phyloP scores from a whole-genome alignment of 2,329 filamentous ascomycete species.

The Alternaria viburni region DNA sequence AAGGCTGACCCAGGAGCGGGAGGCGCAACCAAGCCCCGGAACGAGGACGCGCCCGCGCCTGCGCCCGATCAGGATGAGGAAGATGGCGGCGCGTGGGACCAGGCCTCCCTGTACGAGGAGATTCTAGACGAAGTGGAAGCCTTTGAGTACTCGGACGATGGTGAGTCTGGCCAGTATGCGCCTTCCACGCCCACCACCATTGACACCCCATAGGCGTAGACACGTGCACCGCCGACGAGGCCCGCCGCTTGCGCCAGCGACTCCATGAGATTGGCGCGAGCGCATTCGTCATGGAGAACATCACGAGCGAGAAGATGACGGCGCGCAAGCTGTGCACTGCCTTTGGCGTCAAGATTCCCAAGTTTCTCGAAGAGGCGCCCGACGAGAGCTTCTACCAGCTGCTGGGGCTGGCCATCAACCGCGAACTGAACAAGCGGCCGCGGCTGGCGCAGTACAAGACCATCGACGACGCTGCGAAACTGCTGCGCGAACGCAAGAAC shows the following conservation, averaged over 20 bases:
- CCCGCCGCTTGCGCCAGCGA: constrained; percentile 69
- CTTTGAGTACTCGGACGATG: constrained; percentile 34
- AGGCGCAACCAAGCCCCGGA: constrained; percentile 20
- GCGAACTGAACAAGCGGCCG: constrained; percentile 80
- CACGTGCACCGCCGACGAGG: constrained; percentile 58
- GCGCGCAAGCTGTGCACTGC: constrained; percentile 86
- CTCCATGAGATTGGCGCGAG: constrained; percentile 78
- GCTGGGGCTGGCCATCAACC: constrained; percentile 76
- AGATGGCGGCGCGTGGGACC: constrained; percentile 40
- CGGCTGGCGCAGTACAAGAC: constrained; percentile 83
- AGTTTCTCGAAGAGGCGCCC: constrained; percentile 73
- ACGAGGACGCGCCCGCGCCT: constrained; percentile 22
- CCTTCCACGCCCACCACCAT: not conserved
- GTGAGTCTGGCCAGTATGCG: constrained; percentile 16
- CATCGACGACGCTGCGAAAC: constrained; percentile 81
- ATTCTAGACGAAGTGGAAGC: constrained; percentile 42
- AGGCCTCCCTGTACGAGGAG: constrained; percentile 43
- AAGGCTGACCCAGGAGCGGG: constrained; percentile 22
- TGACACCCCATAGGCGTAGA: constrained; percentile 32
- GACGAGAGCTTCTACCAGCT: constrained; percentile 79
- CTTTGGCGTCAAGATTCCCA: constrained; percentile 77
- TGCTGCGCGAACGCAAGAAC: constrained; percentile 77
- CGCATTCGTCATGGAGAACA: constrained; percentile 70
- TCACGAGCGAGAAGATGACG: constrained; percentile 67
- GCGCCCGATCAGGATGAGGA: constrained; percentile 18